These are phyloP conservation scores for Syzygium grande DNA, from an alignment of 345 rosid species.

Conservation along the genomic window DNA sequence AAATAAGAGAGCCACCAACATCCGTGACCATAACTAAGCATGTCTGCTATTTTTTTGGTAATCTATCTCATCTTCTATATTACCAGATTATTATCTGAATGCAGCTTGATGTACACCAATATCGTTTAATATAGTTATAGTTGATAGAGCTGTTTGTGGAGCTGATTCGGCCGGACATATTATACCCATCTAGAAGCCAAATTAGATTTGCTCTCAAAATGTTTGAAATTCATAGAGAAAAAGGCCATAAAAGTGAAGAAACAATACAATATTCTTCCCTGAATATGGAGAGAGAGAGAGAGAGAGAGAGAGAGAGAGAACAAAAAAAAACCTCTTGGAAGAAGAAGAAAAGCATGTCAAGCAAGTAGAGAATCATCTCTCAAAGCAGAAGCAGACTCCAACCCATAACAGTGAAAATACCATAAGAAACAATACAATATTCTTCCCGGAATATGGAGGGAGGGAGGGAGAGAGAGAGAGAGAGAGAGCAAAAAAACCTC, in stretches of 20 bases:
- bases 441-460: background rate
- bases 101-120: background rate
- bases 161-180: background rate
- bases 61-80: background rate
- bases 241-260: background rate
- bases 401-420: background rate
- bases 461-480: background rate
- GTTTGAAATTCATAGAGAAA: background rate
- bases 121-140: background rate
- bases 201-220: background rate
- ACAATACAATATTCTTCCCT: background rate
- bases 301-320: background rate
- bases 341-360: background rate
- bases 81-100: background rate
- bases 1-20: background rate
- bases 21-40: background rate
- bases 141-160: background rate
- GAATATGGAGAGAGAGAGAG: background rate
- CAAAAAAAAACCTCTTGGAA: background rate
- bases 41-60: background rate
- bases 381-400: background rate
- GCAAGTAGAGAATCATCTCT: background rate
- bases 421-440: background rate
- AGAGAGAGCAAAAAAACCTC: too few species aligned
- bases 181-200: background rate